These are phyloP conservation scores for Starmerella riodocensis DNA, from an alignment of 805 yeast species.

Conservation along the genomic window DNA sequence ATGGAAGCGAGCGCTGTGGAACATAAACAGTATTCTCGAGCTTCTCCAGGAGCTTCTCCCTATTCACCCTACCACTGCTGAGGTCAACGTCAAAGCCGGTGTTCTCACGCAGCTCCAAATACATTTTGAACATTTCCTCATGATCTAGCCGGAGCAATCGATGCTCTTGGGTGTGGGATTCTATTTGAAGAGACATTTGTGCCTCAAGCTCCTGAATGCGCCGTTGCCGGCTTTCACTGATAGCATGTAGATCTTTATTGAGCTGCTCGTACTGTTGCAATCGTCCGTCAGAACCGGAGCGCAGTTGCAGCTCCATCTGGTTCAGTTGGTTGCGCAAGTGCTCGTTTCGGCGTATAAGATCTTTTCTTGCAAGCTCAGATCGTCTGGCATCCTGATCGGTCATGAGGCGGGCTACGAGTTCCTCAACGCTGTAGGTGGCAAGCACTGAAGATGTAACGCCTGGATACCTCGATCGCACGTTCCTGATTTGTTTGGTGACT, in stretches of 20 bases:
- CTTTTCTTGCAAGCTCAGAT: constrained; percentile 48
- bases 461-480: constrained; percentile 31
- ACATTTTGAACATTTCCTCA: constrained; percentile 49
- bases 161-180: constrained; percentile 25
- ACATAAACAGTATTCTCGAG: constrained; percentile 18
- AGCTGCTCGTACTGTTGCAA: constrained; percentile 48
- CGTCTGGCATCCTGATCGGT: constrained; percentile 77
- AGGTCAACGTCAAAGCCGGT: constrained; percentile 8
- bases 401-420: constrained; percentile 54
- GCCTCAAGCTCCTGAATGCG: constrained; percentile 45
- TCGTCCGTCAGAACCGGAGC: constrained; percentile 65
- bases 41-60: constrained; percentile 24
- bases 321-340: constrained; percentile 51
- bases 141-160: constrained; percentile 39
- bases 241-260: constrained; percentile 47
- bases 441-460: constrained; percentile 30
- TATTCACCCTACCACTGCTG: constrained; percentile 24
- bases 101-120: constrained; percentile 31
- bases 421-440: constrained; percentile 63
- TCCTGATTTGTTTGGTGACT: constrained; percentile 38
- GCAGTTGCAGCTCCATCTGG: constrained; percentile 50
- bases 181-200: constrained; percentile 52
- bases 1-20: not conserved
- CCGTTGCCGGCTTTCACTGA: constrained; percentile 47
- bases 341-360: constrained; percentile 38